Evolutionary conservation across 2,329 filamentous ascomycete species (phyloP).

Genomic region (Stemphylium vesicarium): DNA sequence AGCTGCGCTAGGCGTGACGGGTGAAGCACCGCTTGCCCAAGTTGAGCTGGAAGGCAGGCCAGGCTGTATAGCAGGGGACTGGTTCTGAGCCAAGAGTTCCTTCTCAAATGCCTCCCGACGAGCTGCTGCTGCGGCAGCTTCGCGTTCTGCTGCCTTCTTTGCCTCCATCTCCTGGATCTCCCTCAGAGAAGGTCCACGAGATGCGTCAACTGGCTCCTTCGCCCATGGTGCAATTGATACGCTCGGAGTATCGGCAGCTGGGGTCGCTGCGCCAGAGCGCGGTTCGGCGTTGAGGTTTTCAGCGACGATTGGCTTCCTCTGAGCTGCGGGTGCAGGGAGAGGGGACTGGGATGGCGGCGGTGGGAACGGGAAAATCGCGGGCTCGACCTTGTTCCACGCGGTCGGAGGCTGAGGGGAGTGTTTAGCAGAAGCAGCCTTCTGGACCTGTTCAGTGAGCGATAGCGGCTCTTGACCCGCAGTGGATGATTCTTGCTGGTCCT

Average conservation of each 20-base stretch:
- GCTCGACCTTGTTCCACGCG: constrained; percentile 67
- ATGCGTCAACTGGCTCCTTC: constrained; percentile 74
- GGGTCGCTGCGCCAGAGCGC: constrained; percentile 79
- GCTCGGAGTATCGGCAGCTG: constrained; percentile 66
- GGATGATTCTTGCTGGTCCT: constrained; percentile 12
- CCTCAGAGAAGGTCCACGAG: constrained; percentile 89
- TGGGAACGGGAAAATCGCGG: constrained; percentile 79
- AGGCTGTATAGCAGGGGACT: constrained; percentile 66
- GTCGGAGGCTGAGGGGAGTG: constrained; percentile 62
- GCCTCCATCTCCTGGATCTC: constrained; percentile 97
- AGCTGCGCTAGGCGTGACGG: constrained; percentile 63
- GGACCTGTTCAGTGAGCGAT: constrained; percentile 82
- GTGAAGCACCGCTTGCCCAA: constrained; percentile 78
- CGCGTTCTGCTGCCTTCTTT: constrained; percentile 86
- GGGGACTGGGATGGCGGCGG: constrained; percentile 79
- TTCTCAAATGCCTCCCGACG: constrained; percentile 81
- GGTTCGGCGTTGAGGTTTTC: constrained; percentile 71
- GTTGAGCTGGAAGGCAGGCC: constrained; percentile 87
- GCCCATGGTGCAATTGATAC: constrained; percentile 93
- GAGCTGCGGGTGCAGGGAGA: constrained; percentile 85
- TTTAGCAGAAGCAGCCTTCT: constrained; percentile 71
- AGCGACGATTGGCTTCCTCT: constrained; percentile 84
- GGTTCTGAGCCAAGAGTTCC: constrained; percentile 71
- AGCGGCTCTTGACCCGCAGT: constrained; percentile 59
- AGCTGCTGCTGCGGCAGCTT: constrained; percentile 78